Evolutionary conservation across 306 rosid species (phyloP), one percentile per base, ranked within the genome.

Genomic region (Boehmeria nivea): DNA sequence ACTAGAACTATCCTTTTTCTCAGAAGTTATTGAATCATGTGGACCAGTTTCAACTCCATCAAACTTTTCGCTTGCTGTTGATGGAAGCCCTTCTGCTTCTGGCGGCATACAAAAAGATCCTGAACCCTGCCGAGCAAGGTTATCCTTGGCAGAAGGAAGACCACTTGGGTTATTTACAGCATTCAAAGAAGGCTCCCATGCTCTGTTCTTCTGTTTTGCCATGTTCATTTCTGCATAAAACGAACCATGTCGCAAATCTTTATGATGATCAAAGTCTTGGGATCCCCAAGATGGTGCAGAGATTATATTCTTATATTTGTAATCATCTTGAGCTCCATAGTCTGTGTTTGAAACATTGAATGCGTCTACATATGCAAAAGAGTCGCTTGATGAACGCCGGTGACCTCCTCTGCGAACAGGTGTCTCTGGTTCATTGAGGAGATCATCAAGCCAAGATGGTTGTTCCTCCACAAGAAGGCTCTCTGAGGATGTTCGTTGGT

Each of bases 371-470:
- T 93, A 93, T 21, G 99, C 90, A 77, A 83, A 93, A 39, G 99
- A 93, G 76, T 93, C 99, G 71, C 99, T 93, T 28, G 99, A 93
- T 23, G 99, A 93, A 52, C 99, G 99, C 59, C 99, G 78, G 73
- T 93, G 99, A 66, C 94, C 95, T 45, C 85, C 94, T 72, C 76
- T 93, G 20, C 95, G 85, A 12, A 93, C 74, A 46, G 99, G 99
- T 46, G 99, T 79, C 50, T 93, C 99, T 4, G 99, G 99, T 73
- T 93, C 99, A 66, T 93, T 81, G 63, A 93, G 96, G 34, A 93
- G 99, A 79, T 93, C 99, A 67, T 93, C 99, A 33, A 93, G 95
- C 99, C 99, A 93, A 44, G 96, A 93, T 58, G 99, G 99, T 59
- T 93, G 99, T 73, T 93, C 99, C 79, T 93, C 99, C 42, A 81